phyloP scores from a whole-genome alignment of 805 yeast genomes.

The Saccharomycopsis sp. region DNA sequence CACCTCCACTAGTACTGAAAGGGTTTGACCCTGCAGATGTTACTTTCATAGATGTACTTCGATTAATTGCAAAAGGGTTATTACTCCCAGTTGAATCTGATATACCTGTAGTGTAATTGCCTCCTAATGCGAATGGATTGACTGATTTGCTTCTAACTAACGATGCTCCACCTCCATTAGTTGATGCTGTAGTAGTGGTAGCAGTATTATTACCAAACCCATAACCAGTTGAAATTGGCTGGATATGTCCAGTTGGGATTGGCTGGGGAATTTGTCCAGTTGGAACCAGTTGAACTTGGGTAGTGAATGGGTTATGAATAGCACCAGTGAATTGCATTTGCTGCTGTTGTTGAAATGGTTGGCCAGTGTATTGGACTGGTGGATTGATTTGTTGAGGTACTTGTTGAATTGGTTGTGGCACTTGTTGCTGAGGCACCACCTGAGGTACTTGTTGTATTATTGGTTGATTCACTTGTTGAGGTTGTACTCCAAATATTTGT shows the following conservation, averaged over 20 bases:
- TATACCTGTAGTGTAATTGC: conserved; percentile 23
- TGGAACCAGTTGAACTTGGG: conserved; percentile 16
- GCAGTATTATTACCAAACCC: conserved; percentile 46
- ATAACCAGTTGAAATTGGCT: conserved; percentile 42
- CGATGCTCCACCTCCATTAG: conserved; percentile 4
- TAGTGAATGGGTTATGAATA: conserved; percentile 20
- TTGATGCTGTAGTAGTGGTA: conserved; percentile 20
- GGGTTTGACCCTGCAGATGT: conserved; percentile 30
- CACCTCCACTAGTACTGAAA: conserved; percentile 24
- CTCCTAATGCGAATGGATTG: conserved; percentile 34
- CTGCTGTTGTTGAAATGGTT: conserved; percentile 20
- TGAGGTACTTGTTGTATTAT: conserved; percentile 18
- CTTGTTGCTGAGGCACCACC: conserved; percentile 22
- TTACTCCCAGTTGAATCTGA: conserved; percentile 20
- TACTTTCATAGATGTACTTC: conserved; percentile 19
- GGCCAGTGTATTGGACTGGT: no score
- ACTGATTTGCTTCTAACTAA: conserved; percentile 23
- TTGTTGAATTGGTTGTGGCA: conserved; percentile 26
- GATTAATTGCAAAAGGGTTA: conserved; percentile 26
- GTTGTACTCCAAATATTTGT: conserved; percentile 16
- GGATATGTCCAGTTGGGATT: conserved; percentile 23
- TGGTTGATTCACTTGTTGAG: conserved; percentile 21
- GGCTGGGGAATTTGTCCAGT: neutral
- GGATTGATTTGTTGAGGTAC: conserved; percentile 23
- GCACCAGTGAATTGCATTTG: conserved; percentile 22